Evolutionary conservation across 768 basidiomycete species (phyloP), one percentile per base, ranked within the genome.

Genomic region (Boletus fagicola): DNA sequence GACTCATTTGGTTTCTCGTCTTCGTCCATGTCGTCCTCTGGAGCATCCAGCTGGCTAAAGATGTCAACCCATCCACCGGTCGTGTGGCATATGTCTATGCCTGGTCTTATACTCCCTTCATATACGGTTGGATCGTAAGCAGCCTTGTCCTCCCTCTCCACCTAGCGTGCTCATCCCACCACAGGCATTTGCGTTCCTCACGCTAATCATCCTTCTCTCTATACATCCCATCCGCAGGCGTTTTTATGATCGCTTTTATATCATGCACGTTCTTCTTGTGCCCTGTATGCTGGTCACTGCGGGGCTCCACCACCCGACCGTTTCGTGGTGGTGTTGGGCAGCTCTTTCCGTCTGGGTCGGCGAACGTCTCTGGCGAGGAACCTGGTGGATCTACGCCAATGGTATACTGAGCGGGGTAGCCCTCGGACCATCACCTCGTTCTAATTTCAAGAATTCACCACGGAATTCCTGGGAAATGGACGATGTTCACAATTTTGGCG

Each of bases 261-360:
- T 80, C 58, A 63, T 80, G 22, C 90, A 92, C 65, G 68, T 91
- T 43, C 65, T 84, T 33, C 77, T 89, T 24, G 82, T 86, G 31
- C 80, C 88, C 42, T 65, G 79, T n/a, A 85, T 83, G 42, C 74
- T 92, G 44, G 71, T 83, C 44, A 75, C 80, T 55, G 77, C 84
- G 5, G 86, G 82, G 18, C 68, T 91, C 0, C 90, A 92, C 65
- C 86, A 90, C 64, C 85, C 85, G 2, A 75, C 80, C 2, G 66
- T 88, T 24, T 79, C 78, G 72, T 83, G 79, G 75, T 91, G 87
- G 87, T 86, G 87, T 59, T 85, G 83, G 74, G 75, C 74, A 15
- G 81, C 89, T 0, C 76, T 86, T 15, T 75, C 66, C 1, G 62
- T 89, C 22, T 92, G 90, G 90, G 66, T 71, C 1, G 78, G 76